A percentile compares a stretch with the other conserved stretches of the same genome.
These are phyloP conservation scores for Physcomitrium patens DNA, from an alignment of 225 moss, liverwort and hornwort genomes.

Conservation along the genomic window DNA sequence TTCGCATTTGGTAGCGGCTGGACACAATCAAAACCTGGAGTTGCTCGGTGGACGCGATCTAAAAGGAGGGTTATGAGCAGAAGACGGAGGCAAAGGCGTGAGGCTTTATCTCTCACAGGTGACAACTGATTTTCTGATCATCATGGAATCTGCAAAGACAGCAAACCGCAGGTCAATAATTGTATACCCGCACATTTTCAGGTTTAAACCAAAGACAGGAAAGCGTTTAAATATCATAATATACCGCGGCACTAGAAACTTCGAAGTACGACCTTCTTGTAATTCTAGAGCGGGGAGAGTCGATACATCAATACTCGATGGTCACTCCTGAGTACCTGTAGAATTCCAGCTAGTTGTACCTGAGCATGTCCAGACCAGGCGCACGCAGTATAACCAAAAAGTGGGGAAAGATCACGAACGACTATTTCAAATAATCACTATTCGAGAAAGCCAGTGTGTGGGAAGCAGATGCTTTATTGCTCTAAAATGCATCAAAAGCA, in stretches of 20 bases:
- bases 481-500: constrained; percentile 29
- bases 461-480: constrained; percentile 19
- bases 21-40: neutral
- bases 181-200: neutral
- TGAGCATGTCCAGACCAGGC: constrained; percentile 11
- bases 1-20: constrained; percentile 20
- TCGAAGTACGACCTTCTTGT: constrained; percentile 21
- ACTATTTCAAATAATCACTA: constrained; percentile 17
- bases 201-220: neutral
- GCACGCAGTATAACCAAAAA: constrained; percentile 23
- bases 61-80: neutral
- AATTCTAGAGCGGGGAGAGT: constrained; percentile 18
- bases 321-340: constrained; percentile 12
- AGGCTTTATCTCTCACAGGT: constrained; percentile 23
- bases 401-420: constrained; percentile 15
- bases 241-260: constrained; percentile 8
- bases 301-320: constrained; percentile 14
- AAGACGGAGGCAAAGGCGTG: constrained; percentile 6
- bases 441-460: constrained; percentile 22
- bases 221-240: neutral
- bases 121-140: neutral
- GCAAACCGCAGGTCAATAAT: constrained; percentile 18
- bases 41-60: neutral
- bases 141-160: constrained; percentile 19
- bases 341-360: constrained; percentile 20